These are phyloP conservation scores for Neonectria punicea DNA, from an alignment of 2,329 filamentous ascomycete species.

Conservation along the genomic window DNA sequence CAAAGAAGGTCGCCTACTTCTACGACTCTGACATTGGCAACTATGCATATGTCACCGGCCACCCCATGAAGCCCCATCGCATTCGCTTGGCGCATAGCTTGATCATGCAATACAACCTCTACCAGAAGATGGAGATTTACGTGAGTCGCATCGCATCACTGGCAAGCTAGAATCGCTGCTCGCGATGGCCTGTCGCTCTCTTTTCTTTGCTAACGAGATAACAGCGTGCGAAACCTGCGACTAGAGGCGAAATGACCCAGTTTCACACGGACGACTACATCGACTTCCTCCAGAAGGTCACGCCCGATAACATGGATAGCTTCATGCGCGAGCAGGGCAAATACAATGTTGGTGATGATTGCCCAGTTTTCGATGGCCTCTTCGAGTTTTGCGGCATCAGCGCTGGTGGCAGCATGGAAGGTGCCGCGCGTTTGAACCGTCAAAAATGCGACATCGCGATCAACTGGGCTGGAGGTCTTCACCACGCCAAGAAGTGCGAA, in stretches of 20 bases:
- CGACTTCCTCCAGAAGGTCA: conserved; percentile 93
- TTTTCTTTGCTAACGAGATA: conserved; percentile 45
- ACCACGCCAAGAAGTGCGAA: conserved; percentile 97
- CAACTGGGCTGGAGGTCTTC: conserved; percentile 97
- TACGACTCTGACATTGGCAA: conserved; percentile 99
- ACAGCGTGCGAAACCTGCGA: conserved; percentile 86
- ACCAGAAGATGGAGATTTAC: conserved; percentile 97
- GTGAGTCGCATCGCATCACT: conserved; percentile 63
- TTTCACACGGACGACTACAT: conserved; percentile 98
- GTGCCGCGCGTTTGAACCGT: conserved; percentile 88
- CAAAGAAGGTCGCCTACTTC: conserved; percentile 95
- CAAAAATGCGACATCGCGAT: conserved; percentile 96
- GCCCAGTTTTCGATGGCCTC: conserved; percentile 97
- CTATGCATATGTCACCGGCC: conserved; percentile 95
- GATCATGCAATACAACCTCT: conserved; percentile 94
- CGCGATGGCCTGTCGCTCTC: background rate
- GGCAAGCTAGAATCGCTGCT: background rate
- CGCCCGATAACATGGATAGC: conserved; percentile 97
- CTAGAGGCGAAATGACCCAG: conserved; percentile 87
- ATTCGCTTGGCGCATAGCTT: conserved; percentile 94
- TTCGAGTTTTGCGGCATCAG: conserved; percentile 97
- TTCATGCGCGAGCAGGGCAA: conserved; percentile 91
- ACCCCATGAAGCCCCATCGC: conserved; percentile 99
- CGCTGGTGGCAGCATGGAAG: conserved; percentile 92
- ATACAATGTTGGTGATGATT: conserved; percentile 97